phyloP scores from a whole-genome alignment of 441 rosid genomes.

The Metrosideros polymorpha region DNA sequence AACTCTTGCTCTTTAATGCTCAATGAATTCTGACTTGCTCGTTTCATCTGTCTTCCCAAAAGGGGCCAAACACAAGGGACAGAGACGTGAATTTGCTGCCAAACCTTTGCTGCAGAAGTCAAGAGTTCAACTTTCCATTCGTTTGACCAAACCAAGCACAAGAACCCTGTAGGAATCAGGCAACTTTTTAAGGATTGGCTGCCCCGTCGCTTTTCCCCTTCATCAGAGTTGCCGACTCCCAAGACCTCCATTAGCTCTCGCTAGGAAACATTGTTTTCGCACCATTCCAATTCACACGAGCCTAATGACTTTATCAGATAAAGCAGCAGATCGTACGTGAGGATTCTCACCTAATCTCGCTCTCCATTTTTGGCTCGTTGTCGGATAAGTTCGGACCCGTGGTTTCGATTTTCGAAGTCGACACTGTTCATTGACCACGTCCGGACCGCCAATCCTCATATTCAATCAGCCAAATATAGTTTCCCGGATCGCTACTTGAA shows the following conservation, averaged over 20 bases:
- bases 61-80: neutral
- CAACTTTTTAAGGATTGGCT: neutral
- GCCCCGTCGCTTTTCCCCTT: neutral
- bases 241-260: neutral
- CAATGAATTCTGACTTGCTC: neutral
- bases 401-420: neutral
- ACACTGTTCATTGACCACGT: neutral
- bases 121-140: neutral
- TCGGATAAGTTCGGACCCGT: neutral
- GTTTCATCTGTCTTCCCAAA: neutral
- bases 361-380: neutral
- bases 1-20: neutral
- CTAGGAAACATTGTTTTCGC: neutral
- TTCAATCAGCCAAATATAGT: neutral
- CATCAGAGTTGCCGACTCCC: neutral
- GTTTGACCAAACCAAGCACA: neutral
- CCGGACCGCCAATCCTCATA: neutral
- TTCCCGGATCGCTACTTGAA: neutral
- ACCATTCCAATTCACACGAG: neutral
- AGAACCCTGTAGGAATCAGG: neutral
- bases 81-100: neutral
- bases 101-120: neutral
- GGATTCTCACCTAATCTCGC: neutral
- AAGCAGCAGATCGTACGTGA: neutral
- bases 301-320: neutral